Base-by-base conservation (phyloP, 306 rosid species). In the Crotalaria pallida region DNA sequence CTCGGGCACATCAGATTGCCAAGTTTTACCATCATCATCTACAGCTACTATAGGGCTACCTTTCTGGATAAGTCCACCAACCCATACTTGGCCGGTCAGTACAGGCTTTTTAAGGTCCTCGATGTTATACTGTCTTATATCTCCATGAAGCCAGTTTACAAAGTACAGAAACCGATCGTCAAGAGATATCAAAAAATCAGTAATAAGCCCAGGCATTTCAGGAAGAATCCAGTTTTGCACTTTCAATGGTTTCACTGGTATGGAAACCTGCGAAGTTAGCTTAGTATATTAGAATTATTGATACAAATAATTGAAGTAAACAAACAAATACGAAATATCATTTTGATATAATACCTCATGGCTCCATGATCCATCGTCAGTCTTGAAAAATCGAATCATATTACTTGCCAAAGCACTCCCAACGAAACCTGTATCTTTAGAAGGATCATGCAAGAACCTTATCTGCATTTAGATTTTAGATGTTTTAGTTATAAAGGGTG, bases 61-160 rank as follows among this genome's bases (percentile, higher is more conserved):
- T 82, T 87, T 88, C 79, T 85, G 90, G 27, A 94, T 1, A 17
- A 75, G 90, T 70, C 98, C 97, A 10, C 98, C 98, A 8, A 83
- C 86, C 97, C 98, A 94, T 15, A 90, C 58, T 83, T 94, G 98
- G 66, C 98, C 97, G 1, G 85, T 79, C 33, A 88, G 73, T 71
- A 65, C 65, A 40, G 98, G 98, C 76, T 76, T 82, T 68, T 78
- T 76, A 45, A 85, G 76, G 65, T 94, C 96, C 81, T 91, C 96
- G 29, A 94, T 88, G 77, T 88, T 83, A 56, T 88, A 94, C 56
- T 94, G 98, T 16, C 98, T 85, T 71, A 94, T 86, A 83, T 94
- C 97, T 10, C 98, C 97, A 24, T 94, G 98, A 74, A 94, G 94
- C 98, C 98, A 94, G 87, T 94, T 94, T 82, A 80, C 94, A 10